Evolutionary conservation across 2,329 filamentous ascomycete species (phyloP), one percentile per base, ranked within the genome.

Genomic region (Coleophoma cylindrospora): DNA sequence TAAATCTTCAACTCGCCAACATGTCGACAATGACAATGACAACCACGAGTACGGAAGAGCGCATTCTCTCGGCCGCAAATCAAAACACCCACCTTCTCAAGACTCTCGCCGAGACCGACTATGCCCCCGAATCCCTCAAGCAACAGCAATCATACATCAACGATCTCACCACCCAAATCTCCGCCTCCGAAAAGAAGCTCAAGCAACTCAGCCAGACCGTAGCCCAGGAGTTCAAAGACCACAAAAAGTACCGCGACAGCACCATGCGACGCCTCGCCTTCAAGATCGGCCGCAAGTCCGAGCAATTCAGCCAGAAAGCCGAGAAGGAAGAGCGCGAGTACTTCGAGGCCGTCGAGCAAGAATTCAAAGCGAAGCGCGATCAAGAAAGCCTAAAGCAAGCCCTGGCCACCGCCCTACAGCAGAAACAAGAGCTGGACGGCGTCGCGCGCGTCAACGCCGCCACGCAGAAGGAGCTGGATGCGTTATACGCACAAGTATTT

Each of bases 241-340:
- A 81, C 53, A 67, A 76, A 48, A 73, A 70, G 48, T 78, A 79
- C 59, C 74, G 75, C 49, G 73, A 80, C 64, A 75, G 72, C 41
- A 71, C 74, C 44, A 66, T 80, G 58, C 71, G 70, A 48, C 74
- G 77, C 37, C 76, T 78, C 57, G 66, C 73, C 37, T 76, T 77
- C 68, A 76, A 72, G 51, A 66, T 77, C 10, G 67, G 71, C 4
- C 74, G 78, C 27, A 73, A 73, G 53, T 69, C 69, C 40, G 73
- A 71, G n/a, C 72, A 72, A 46, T 78, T 77, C 54, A 64, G 68
- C 14, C 69, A 70, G n/a, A 70, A 69, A 45, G 74, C 76, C 13
- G 70, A 71, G 45, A 77, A 75, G 53, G 78, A 81, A 61, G 77
- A 81, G 61, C 64, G 67, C 40, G 77, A 81, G 54, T 82, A 80